phyloP scores from a whole-genome alignment of 495 filamentous ascomycete genomes.

The Lasiosphaeria ovina region DNA sequence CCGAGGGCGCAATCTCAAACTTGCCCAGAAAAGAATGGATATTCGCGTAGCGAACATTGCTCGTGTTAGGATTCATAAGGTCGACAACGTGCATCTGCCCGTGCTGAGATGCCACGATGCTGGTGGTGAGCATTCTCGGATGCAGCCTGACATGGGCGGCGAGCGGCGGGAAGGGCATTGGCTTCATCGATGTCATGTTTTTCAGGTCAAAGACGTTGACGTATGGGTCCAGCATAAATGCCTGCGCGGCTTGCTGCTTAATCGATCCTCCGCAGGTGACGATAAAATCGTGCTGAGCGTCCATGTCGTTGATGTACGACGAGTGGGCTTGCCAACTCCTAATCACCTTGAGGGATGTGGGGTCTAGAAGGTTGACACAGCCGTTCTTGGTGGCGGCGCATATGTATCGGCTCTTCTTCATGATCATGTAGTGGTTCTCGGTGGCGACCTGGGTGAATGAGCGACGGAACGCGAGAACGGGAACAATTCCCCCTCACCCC shows the following conservation, averaged over 20 bases:
- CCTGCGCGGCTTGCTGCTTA: slow-evolving; percentile 49
- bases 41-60: slow-evolving; percentile 84
- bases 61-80: slow-evolving; percentile 87
- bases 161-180: slow-evolving; percentile 86
- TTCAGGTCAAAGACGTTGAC: slow-evolving; percentile 95
- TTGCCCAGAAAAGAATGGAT: slow-evolving; percentile 61
- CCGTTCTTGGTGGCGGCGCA: slow-evolving; percentile 88
- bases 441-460: slow-evolving; percentile 55
- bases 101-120: slow-evolving; percentile 82
- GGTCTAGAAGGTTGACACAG: slow-evolving; percentile 79
- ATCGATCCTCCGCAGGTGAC: slow-evolving; percentile 93
- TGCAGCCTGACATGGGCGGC: slow-evolving; percentile 95
- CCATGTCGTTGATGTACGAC: slow-evolving; percentile 88
- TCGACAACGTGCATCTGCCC: slow-evolving; percentile 95
- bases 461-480: background rate
- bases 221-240: slow-evolving; percentile 75
- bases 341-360: slow-evolving; percentile 68
- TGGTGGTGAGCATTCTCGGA: slow-evolving; percentile 87
- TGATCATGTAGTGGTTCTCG: slow-evolving; percentile 76
- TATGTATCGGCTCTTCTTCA: slow-evolving; percentile 86
- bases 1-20: slow-evolving; percentile 88
- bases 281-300: slow-evolving; percentile 85
- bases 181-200: slow-evolving; percentile 76
- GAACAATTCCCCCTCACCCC: background rate
- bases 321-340: slow-evolving; percentile 87